Evolutionary conservation across 805 yeast genomes (phyloP).

Genomic region (Saccharomycopsis selenospora): DNA sequence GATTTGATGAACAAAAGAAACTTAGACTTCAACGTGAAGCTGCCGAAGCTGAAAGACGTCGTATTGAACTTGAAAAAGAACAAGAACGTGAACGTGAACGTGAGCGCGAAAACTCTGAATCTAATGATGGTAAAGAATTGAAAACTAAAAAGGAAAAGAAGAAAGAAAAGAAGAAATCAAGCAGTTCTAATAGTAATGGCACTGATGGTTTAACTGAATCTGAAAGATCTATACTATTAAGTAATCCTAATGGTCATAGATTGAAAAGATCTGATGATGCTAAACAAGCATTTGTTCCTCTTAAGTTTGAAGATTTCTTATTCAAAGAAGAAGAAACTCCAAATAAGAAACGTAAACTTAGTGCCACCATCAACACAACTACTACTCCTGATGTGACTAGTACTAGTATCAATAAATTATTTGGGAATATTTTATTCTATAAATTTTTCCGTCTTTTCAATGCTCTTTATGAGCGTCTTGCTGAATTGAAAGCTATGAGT

Average conservation of each 20-base stretch:
- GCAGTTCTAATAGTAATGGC: background rate
- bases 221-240: background rate
- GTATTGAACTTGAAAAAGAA: background rate
- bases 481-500: conserved; percentile 68
- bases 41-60: background rate
- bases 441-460: conserved; percentile 83
- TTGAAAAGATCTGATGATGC: background rate
- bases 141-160: background rate
- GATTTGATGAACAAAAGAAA: background rate
- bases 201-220: background rate
- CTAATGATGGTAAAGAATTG: too few relatives aligned
- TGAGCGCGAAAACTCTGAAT: background rate
- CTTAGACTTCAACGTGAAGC: background rate
- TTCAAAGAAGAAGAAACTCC: too few relatives aligned
- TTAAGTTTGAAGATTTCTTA: background rate
- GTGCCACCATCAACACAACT: too few relatives aligned
- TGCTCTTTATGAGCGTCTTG: conserved; percentile 71
- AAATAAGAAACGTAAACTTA: too few relatives aligned
- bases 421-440: conserved; percentile 83
- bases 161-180: background rate
- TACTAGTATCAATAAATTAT: conserved; percentile 41
- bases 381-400: too few relatives aligned
- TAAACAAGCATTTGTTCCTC: background rate
- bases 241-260: background rate
- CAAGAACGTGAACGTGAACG: conserved; percentile 1